Base-by-base conservation (phyloP, 768 basidiomycete species). In the Lentinula lateritia region DNA sequence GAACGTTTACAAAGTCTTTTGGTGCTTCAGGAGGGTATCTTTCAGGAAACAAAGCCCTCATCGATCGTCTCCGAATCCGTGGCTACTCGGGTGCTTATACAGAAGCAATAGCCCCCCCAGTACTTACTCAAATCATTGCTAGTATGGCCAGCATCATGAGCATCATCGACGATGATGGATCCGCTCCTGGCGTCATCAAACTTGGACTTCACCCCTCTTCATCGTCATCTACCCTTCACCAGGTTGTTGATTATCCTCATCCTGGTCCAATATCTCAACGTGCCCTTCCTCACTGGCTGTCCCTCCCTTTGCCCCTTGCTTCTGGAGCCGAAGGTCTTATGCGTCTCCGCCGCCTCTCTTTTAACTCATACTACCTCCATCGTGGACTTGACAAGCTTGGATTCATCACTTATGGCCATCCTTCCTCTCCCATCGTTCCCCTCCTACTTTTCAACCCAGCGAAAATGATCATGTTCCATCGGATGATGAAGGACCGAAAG, bases 81-180 rank as follows among this genome's bases (percentile, higher is more conserved):
- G 91, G 91, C 1, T 88, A 96, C 71, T 85, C 92, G 0, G 88
- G 90, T 36, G 72, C 86, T 20, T 98, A 98, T 69, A 90, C 93
- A 3, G 96, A 99, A 74, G 76, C 92, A 1, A 95, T 96, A 83
- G 75, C 92, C 0, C 96, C 96, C 0, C 84, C 94, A 0, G 93
- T 99, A 52, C 80, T 97, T 35, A 91, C 90, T 16, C 97, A 99
- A 73, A 80, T 98, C 67, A 76, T 95, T 54, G 85, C 96, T 2
- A 90, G 90, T 63, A 97, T 96, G 92, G 92, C 89, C 0, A 93
- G 92, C 66, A 98, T 99, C 76, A 98, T 98, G 95, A 96, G 96
- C 34, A 74, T 93, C 34, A 74, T 93, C 62, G 70, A 81, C 10
- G 18, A 35, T n/a, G 16, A 23, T 38, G 50, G 23, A 2, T 23